Conservation (phyloP, 202 grass and related monocot genomes). For the Setaria italica region DNA sequence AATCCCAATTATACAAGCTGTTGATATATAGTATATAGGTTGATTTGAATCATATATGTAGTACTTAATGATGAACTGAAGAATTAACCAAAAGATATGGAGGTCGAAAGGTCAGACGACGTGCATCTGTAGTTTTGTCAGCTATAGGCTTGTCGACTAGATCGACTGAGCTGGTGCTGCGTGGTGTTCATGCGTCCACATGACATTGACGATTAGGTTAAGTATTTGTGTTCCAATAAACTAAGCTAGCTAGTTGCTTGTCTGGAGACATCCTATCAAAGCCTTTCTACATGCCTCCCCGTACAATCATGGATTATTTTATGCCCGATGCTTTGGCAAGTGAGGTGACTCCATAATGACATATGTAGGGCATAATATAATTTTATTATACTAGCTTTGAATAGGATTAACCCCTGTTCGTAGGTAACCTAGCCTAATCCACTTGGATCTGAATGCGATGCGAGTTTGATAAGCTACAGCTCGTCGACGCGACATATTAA, state of each 20-base stretch:
- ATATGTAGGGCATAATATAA: constrained; percentile 33
- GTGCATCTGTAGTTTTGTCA: constrained; percentile 45
- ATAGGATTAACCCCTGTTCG: not conserved
- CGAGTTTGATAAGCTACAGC: constrained; percentile 25
- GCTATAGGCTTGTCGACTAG: constrained; percentile 47
- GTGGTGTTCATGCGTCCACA: constrained; percentile 6
- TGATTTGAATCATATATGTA: constrained; percentile 11
- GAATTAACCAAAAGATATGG: not conserved
- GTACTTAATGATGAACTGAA: not conserved
- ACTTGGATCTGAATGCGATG: constrained; percentile 39
- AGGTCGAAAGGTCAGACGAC: constrained; percentile 16
- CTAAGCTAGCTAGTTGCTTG: constrained; percentile 55
- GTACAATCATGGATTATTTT: constrained; percentile 63
- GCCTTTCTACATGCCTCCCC: constrained; percentile 50
- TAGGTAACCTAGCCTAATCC: constrained; percentile 41
- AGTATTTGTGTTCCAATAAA: constrained; percentile 38
- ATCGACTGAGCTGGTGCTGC: constrained; percentile 40
- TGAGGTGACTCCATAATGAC: constrained; percentile 51
- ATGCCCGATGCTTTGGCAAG: constrained; percentile 40
- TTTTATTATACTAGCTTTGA: constrained; percentile 22
- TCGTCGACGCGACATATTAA: not conserved
- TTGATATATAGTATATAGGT: not conserved
- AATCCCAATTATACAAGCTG: constrained; percentile 24
- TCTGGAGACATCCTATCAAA: constrained; percentile 68
- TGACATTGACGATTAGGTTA: constrained; percentile 38